Percentiles rank a stretch among this genome's conserved stretches.
Evolutionary conservation across 192 early-diverging fungal species (phyloP).

Genomic region (Kickxella alabastrina): DNA sequence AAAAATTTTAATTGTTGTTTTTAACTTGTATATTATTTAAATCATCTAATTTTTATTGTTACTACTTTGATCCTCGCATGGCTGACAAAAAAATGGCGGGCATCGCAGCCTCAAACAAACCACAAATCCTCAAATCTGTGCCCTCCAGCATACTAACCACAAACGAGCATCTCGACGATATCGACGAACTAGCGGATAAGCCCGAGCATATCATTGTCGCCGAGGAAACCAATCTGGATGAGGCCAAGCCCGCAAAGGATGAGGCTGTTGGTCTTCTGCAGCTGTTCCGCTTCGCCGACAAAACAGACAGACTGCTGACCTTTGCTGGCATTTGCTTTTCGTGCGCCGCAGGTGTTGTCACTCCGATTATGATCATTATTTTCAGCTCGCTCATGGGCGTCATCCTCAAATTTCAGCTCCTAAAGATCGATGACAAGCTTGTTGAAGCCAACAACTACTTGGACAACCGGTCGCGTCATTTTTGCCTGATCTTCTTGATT

Average conservation of each 20-base stretch:
- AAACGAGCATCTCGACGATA: neutral
- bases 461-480: neutral
- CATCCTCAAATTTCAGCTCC: neutral
- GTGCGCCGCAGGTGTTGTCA: constrained; percentile 13
- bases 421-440: constrained; percentile 3
- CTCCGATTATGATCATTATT: constrained; percentile 42
- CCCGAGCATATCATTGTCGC: constrained; percentile 18
- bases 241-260: neutral
- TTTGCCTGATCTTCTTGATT: constrained; percentile 30
- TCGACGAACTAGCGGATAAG: constrained; percentile 3
- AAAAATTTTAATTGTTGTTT: too few relatives aligned
- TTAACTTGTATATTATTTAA: neutral
- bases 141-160: neutral
- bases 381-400: constrained; percentile 29
- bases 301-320: constrained; percentile 54
- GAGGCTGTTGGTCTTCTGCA: constrained; percentile 43
- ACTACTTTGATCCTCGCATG: neutral
- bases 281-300: constrained; percentile 64
- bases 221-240: constrained; percentile 1
- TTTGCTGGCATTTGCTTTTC: constrained; percentile 21
- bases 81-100: neutral
- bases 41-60: neutral
- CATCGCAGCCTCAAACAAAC: neutral
- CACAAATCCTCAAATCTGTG: neutral
- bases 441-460: neutral